Evolutionary conservation across 2,329 filamentous ascomycete species (phyloP), one percentile per base, ranked within the genome.

Genomic region (Neocucurbitaria cava): DNA sequence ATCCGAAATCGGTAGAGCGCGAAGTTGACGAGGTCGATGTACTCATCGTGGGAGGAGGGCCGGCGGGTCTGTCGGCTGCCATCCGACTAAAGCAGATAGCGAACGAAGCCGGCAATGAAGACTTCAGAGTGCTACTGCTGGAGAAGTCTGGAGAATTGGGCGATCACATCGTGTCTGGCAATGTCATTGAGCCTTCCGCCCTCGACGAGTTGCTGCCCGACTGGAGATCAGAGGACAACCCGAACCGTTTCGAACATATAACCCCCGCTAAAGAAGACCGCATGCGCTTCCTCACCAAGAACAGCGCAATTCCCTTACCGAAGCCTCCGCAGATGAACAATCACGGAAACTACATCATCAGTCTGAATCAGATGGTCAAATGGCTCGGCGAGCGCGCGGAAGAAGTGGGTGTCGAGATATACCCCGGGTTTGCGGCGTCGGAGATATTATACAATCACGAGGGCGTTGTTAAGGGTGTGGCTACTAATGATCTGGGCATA

Each of bases 321-420:
- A 87, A 89, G 11, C 95, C 95, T 40, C 95, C 95, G 28, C 95
- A 98, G 80, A 99, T 99, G 95, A 87, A 93, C 81, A 99, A 99
- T 75, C 86, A 96, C 70, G 95, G 95, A 64, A 99, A 99, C 79
- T 98, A 96, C 77, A 99, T 99, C 64, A 87, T 99, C 70, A 96
- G 91, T 71, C 79, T 99, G 69, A 98, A 96, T 76, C 91, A 98
- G 76, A 89, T 99, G 71, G 90, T 90, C 52, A 96, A 94, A 78
- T 99, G 95, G 95, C 83, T 99, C 2, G 93, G 91, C 44, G 95
- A 98, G 75, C 87, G 94, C 43, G 95, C 95, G n/a, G 95, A 99
- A 78, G 95, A 98, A 78, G 73, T 96, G 26, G 95, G 95, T 28
- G 95, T 99, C 24, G 95, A 99, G 78, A 86, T 99, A 11, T 99